phyloP scores from a whole-genome alignment of 1,284 basidiomycete species.

The Bjerkandera adusta region DNA sequence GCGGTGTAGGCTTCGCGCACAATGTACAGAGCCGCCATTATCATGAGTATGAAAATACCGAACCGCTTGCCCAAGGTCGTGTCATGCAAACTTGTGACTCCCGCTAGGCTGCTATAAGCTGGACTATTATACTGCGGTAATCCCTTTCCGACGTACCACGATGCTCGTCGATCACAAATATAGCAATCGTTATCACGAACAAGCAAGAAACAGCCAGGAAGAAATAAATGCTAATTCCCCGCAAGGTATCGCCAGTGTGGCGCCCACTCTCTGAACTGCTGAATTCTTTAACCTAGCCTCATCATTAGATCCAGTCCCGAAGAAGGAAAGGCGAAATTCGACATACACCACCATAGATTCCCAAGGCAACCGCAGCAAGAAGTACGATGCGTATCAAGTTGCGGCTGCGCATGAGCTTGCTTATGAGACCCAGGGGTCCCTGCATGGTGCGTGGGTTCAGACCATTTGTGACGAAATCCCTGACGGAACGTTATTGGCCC shows the following conservation, averaged over 20 bases:
- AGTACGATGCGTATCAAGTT: slow-evolving; percentile 3
- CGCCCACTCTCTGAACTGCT: background rate
- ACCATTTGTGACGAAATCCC: background rate
- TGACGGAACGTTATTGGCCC: background rate
- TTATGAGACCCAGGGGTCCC: slow-evolving; percentile 2
- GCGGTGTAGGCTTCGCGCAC: slow-evolving; percentile 9
- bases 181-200: slow-evolving; percentile 1
- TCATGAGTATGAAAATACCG: slow-evolving; percentile 6
- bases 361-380: slow-evolving; percentile 2
- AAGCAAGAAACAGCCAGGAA: slow-evolving; percentile 6
- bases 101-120: no score
- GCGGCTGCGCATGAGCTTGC: background rate
- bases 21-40: slow-evolving; percentile 5
- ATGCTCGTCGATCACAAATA: slow-evolving; percentile 1
- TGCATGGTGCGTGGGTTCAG: background rate
- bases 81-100: no score
- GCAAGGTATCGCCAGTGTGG: background rate
- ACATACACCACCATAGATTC: slow-evolving; percentile 7
- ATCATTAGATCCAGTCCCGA: background rate
- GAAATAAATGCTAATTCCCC: slow-evolving; percentile 5
- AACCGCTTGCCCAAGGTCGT: slow-evolving; percentile 4
- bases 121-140: no score
- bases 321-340: background rate
- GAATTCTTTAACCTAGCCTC: slow-evolving; percentile 1
- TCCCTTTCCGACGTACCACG: slow-evolving; percentile 5